Evolutionary conservation across 2,329 filamentous ascomycete genomes (phyloP), one percentile per base, ranked within the genome.

Genomic region (Calonectria pauciramosa): DNA sequence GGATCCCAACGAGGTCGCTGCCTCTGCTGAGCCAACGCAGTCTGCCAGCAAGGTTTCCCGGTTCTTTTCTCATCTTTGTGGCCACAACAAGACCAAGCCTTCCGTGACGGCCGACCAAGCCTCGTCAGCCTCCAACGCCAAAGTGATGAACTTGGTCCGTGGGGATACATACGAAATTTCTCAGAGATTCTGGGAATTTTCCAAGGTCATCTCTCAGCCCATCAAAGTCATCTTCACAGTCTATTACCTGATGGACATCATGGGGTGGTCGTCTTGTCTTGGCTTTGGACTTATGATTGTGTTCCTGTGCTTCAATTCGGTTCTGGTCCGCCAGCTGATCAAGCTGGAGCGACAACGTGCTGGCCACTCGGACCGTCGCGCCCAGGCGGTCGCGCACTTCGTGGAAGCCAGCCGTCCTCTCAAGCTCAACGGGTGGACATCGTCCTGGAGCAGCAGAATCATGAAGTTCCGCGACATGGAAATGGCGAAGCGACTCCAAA

Each of bases 181-280:
- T 3, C 95, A 96, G 80, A 87, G 94, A 54, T 97, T 98, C 80
- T 98, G 96, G 96, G 96, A 98, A 74, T 94, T 97, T 68, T 90
- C 94, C 2, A 88, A 88, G n/a, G 86, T 98, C 2, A 86, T 97
- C 51, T 93, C 93, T 4, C 94, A 94, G 75, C 96, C 96, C 0
- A 84, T 97, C 20, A 94, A 94, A 73, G 89, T 96, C n/a, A 81
- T 95, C 2, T 87, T 98, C 5, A 94, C 95, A 0, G 82, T 86
- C 18, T 86, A 86, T 78, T 89, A 95, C 16, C 86, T 92, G 16
- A 89, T 98, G 8, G 92, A 91, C 74, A 90, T 98, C 68, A 91
- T 98, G 67, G 96, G 96, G 0, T 95, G 94, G 87, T 90, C 95
- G 0, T 96, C 94, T 56, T 88, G 96, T 34, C 84, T 96, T 9